phyloP scores from a whole-genome alignment of 139 green algal genomes.

The Chlamydomonas schloesseri region DNA sequence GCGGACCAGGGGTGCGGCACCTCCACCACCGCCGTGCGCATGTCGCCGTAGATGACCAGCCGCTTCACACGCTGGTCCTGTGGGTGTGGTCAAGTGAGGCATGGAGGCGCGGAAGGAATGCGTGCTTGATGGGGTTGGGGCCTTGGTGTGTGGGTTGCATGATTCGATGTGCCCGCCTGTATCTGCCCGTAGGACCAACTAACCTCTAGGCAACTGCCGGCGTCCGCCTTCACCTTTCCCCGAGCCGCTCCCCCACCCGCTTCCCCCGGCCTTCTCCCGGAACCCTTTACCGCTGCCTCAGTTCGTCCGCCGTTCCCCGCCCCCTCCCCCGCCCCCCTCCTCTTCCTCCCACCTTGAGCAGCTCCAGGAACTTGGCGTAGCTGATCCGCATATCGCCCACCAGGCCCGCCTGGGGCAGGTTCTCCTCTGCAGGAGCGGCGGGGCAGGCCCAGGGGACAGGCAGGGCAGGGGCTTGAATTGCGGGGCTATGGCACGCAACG shows the following conservation, averaged over 20 bases:
- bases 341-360: conserved; percentile 48
- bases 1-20: conserved; percentile 64
- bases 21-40: conserved; percentile 74
- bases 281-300: too few relatives aligned
- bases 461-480: too few relatives aligned
- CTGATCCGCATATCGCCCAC: conserved; percentile 74
- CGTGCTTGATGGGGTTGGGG: neutral
- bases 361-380: conserved; percentile 79
- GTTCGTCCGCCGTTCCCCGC: neutral
- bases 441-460: neutral
- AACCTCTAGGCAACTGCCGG: too few relatives aligned
- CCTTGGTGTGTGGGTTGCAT: neutral
- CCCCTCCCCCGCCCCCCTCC: neutral
- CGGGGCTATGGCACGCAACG: too few relatives aligned
- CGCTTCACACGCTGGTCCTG: conserved; percentile 69
- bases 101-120: neutral
- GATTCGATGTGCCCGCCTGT: neutral
- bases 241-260: too few relatives aligned
- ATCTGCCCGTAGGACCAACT: neutral
- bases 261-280: too few relatives aligned
- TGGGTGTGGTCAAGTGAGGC: too few relatives aligned
- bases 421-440: conserved; percentile 32
- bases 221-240: too few relatives aligned
- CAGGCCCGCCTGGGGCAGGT: conserved; percentile 63
- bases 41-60: conserved; percentile 73